phyloP scores from a whole-genome alignment of 345 rosid genomes.

The Clarkia xantiana region DNA sequence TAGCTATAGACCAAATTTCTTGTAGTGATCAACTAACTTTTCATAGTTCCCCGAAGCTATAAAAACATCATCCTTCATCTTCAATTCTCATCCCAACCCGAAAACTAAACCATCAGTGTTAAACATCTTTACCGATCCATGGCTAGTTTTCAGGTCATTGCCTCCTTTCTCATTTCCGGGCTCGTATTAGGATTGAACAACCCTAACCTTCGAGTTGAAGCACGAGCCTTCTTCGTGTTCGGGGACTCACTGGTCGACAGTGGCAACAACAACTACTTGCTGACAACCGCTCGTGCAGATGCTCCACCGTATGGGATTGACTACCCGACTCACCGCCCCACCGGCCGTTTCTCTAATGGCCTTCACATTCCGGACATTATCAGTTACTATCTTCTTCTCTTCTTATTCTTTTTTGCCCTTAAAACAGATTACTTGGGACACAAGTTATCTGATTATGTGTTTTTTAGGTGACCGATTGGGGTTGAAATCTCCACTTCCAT shows the following conservation, averaged over 20 bases:
- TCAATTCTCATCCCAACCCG: too few relatives aligned
- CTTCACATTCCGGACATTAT: conserved; percentile 57
- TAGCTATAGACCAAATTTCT: too few relatives aligned
- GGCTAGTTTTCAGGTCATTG: too few relatives aligned
- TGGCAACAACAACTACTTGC: conserved; percentile 62
- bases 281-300: conserved; percentile 64
- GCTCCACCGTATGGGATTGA: conserved; percentile 65
- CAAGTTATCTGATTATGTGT: background rate
- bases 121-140: too few relatives aligned
- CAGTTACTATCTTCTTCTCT: conserved; percentile 15
- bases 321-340: conserved; percentile 42
- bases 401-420: background rate
- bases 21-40: too few relatives aligned
- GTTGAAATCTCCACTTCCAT: conserved; percentile 46
- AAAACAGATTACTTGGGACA: background rate
- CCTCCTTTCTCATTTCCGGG: too few relatives aligned
- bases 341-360: conserved; percentile 73
- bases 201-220: too few relatives aligned
- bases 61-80: too few relatives aligned
- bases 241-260: conserved; percentile 75
- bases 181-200: too few relatives aligned
- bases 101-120: too few relatives aligned
- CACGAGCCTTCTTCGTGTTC: conserved; percentile 53
- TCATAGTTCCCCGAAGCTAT: too few relatives aligned
- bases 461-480: conserved; percentile 41